Base-by-base conservation (phyloP, 1,284 basidiomycete genomes). In the Cryptococcus sp. region DNA sequence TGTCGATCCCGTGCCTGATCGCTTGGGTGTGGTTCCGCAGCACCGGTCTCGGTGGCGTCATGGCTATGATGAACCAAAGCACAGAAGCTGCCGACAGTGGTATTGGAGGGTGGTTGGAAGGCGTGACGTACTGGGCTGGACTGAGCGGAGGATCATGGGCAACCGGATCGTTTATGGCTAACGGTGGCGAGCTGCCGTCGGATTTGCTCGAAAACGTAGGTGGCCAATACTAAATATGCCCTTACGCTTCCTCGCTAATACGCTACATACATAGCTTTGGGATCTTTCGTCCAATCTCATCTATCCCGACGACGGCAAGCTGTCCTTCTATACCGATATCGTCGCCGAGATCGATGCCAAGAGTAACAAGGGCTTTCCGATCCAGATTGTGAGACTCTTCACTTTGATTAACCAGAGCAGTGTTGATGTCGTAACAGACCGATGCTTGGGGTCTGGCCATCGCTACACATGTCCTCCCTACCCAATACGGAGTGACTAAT, bases 201-300 rank as follows among this genome's bases (percentile, higher is more conserved):
- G 66, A 74, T 58, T 63, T 78, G 19, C 55, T 74, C 52, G 58
- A 62, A 22, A 69, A 75, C 50, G 72, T 76, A 55, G 59, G 72
- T 65, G 20, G 38, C n/a, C 34, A 34, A 20, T 29, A 38, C 25
- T 29, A 1, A 2, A 29, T 19, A 1, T 6, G 25, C 26, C 41
- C n/a, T 26, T 13, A 37, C 19, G 25, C 49, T 5, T 2, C 16
- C 20, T 19, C 26, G 16, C 37, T 29, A 13, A 7, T 22, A 29
- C 11, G 16, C 26, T 48, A 15, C 15, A 26, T 39, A 29, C 25
- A 6, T 41, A 72, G 66, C 58, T 75, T 16, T 80, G 79, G 78
- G 71, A 82, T 59, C 70, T 83, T 20, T 62, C 70, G 5, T 71
- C 71, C 25, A 81, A 82, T 67, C 69, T 83, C 22, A 63, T 83